Base-by-base conservation (phyloP, 2,329 filamentous ascomycete genomes). In the Fusarium newnesense region DNA sequence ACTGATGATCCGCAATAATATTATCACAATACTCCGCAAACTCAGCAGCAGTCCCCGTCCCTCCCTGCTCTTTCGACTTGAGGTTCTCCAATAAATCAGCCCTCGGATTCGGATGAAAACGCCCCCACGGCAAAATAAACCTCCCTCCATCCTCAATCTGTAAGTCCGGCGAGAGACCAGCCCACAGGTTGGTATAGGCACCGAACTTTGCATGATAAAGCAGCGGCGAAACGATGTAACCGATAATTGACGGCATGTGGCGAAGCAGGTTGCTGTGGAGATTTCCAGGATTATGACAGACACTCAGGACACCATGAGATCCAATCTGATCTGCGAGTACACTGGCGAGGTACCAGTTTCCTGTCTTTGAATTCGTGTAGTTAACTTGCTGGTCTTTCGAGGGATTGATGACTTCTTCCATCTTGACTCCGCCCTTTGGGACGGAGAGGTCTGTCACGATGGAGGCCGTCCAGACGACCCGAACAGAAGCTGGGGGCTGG, bases 361-460 rank as follows among this genome's bases (percentile, higher is more conserved):
- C 72, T 4, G 69, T 61, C 42, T 75, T 75, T 26, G 72, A 73
- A 28, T 63, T 63, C 21, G 59, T 60, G 11, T 75, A 72, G 26
- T 67, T 67, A 15, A 53, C 26, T 37, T 72, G 60, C 5, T 56
- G 49, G 15, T 70, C 58, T 12, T 66, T 12, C 1, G 46, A 18
- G 5, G 57, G 42, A 4, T 37, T 42, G 4, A 59, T 32, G 3
- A 75, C 28, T 9, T 70, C 39, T 13, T 50, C 21, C 26, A 75
- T 65, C 19, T 43, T 36, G 8, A 75, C 26, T 9, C 72, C 73
- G 16, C 69, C 69, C 3, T 54, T 39, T 3, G 68, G 68, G 19
- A 62, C 36, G 0, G 42, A 42, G 5, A 72, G 63, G 6, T 75
- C 73, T 4, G 62, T 58, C 1, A 70, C 69, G 4, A 72, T 70